Evolutionary conservation across 1,139 yeast species (phyloP), one percentile per base, ranked within the genome.

Genomic region (Yueomyces sp.): DNA sequence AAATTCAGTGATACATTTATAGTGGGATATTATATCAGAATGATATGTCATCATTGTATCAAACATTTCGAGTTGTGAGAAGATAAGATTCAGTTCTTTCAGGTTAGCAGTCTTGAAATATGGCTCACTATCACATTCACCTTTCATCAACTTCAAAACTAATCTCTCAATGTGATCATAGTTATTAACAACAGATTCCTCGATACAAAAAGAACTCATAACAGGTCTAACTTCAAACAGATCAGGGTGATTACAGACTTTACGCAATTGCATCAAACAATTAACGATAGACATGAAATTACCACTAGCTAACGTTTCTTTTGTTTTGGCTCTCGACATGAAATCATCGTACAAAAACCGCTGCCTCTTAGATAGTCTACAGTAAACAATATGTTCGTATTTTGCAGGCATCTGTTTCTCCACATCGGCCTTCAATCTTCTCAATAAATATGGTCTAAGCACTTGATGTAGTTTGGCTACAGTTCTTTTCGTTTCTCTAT

Each of bases 371-470:
- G 97, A 89, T 42, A 93, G 66, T 35, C 95, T 76, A 66, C 98
- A 93, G 56, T 84, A 86, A 5, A 93, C 79, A 47, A 93, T 78
- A 62, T 93, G 99, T 60, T 93, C 99, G 60, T 86, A 84, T 59
- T 93, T 93, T 1, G 85, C 96, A 1, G 99, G 99, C 98, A 93
- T 91, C 63, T 93, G 98, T 60, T 91, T 86, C 55, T 93, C 99
- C 11, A 93, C 99, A 62, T 93, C 99, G 29, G 86, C 87, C 60
- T 93, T 93, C 56, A 93, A 72, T 50, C 99, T 78, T 58, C 99
- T 77, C 46, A 93, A 67, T 40, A 93, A 67, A 56, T 91, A 93
- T 0, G 99, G 99, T 48, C 98, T 73, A 52, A 93, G 68, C 26
- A 93, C 95, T 59, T 86, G 95, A 63, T 93, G 99, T 44, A 93